Evolutionary conservation across 2,329 filamentous ascomycete species (phyloP), one percentile per base, ranked within the genome.

Genomic region (Cladosporium sp.): DNA sequence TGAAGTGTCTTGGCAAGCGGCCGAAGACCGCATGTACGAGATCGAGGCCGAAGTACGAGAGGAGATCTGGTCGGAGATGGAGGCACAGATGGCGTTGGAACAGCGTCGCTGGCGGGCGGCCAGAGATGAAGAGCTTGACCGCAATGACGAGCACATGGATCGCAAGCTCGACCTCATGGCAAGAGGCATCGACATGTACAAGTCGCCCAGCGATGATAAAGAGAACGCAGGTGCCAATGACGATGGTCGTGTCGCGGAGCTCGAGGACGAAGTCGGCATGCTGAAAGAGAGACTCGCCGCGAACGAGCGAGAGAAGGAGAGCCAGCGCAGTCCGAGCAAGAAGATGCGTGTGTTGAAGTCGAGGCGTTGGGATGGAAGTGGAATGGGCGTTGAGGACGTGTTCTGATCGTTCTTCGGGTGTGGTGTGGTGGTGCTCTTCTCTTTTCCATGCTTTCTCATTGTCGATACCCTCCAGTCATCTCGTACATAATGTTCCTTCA

Each of bases 21-120:
- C 85, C 1, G 85, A 88, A 74, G 82, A 84, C 62, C 82, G 81
- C 71, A 84, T 91, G 79, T 86, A 92, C 52, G 88, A 92, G 78
- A 85, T 96, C 14, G 95, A 99, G 76, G 88, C 91, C 71, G 89
- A 90, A 6, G 87, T 98, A 34, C 89, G 95, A 26, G 94, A 97
- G 74, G 94, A 98, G 71, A 94, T 93, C 72, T 93, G 89, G 71
- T 84, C 82, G 2, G 95, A 97, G 74, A 96, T 96, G 82, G 95
- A 99, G 74, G 82, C 86, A 67, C 86, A 88, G 12, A 84, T 97
- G 57, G 86, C 88, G 24, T 80, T 89, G 14, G 93, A 97, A 76
- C 87, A 92, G 77, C 85, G 86, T 11, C 84, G 92, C n/a, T 97
- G 92, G 91, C 90, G 94, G 75, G 86, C 85, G 0, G 90, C 88